Base-by-base conservation (phyloP, 2,329 filamentous ascomycete species). In the Sphaceloma murrayae region DNA sequence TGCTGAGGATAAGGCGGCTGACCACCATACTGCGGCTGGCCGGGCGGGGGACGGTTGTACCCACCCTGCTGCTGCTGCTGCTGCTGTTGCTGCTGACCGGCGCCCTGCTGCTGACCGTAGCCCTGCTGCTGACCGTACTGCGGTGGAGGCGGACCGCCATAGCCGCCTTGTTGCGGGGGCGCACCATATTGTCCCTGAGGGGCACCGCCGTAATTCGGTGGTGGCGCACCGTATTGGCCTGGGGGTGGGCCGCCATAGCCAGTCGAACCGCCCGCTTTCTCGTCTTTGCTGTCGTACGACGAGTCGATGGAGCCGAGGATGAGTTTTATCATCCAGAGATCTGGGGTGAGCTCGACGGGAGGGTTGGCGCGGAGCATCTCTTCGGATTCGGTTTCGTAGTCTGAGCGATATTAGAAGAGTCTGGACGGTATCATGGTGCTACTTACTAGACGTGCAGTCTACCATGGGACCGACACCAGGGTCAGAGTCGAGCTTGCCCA, bases 401-500 rank as follows among this genome's bases (percentile, higher is more conserved):
- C 75, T 77, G n/a, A n/a, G n/a, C n/a, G n/a, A n/a, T n/a, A n/a
- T n/a, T n/a, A n/a, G 11, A 13, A 13, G 4, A 31, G 3, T 38
- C 18, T 6, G 5, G 7, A 26, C 6, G 27, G 32, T 40, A 49
- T 66, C 74, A 59, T n/a, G n/a, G n/a, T n/a, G n/a, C n/a, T n/a
- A n/a, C n/a, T n/a, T 69, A 80, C 76, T 81, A 16, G 77, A 80
- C 46, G 78, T 82, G 64, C 78, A 82, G 59, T 82, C 78, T 46
- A 82, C 72, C 58, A 80, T 62, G 11, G 66, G 60, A 36, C 78
- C 78, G 53, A 82, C 72, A 16, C 61, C 59, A 9, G 76, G 75
- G 48, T 82, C 76, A 49, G 74, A 70, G 53, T 82, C 78, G n/a
- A 82, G 67, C 53, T 74, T 74, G 38, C 67, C 61, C 36, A 82